Percentiles rank a stretch among this genome's conserved stretches.
These are phyloP conservation scores for Colletotrichum tamarilloi DNA, from an alignment of 2,329 filamentous ascomycete species.

Conservation along the genomic window DNA sequence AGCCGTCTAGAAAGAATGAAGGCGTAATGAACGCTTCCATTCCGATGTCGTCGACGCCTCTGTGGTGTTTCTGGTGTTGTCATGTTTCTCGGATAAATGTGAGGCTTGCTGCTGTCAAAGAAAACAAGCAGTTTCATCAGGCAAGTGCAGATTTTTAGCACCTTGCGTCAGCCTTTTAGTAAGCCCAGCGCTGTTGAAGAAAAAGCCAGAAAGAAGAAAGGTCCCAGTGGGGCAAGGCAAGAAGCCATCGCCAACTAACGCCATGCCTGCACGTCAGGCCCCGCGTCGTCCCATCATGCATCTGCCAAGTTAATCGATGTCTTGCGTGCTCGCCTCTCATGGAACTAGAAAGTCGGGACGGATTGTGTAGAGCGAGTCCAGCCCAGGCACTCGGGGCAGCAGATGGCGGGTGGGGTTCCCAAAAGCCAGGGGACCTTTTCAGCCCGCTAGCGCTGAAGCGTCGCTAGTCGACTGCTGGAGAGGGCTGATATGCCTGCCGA, in stretches of 20 bases:
- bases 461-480: conserved; percentile 3
- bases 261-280: conserved; percentile 15
- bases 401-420: not conserved
- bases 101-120: conserved; percentile 6
- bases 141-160: conserved; percentile 1
- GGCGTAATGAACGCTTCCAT: not conserved
- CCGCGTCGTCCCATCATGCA: conserved; percentile 12
- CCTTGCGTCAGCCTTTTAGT: not conserved
- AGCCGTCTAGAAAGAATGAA: conserved; percentile 2
- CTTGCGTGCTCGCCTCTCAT: not conserved
- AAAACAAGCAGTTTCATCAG: conserved; percentile 1
- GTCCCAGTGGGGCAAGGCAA: not conserved
- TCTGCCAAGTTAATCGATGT: conserved; percentile 11
- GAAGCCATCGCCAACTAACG: conserved; percentile 8
- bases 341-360: not conserved
- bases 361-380: not conserved
- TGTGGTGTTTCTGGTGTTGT: not conserved
- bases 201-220: not conserved
- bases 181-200: not conserved
- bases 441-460: not conserved
- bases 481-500: not conserved
- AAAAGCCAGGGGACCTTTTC: not conserved
- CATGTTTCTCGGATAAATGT: not conserved
- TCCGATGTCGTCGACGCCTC: not conserved
- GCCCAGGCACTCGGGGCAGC: not conserved